These are phyloP conservation scores for Fraxinus pennsylvanica DNA, from an alignment of 257 asterid species.

Conservation along the genomic window DNA sequence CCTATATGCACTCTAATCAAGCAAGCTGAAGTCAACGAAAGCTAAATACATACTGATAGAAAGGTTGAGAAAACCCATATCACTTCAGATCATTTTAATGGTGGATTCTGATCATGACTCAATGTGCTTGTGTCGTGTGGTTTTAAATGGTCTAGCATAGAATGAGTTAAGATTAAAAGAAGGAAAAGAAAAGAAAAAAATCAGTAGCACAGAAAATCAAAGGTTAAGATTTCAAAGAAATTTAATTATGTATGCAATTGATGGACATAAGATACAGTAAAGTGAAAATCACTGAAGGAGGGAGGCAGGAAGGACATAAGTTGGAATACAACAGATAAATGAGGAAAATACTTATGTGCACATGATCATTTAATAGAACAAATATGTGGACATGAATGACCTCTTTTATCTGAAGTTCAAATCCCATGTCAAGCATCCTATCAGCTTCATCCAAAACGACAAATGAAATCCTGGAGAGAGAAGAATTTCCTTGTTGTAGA, in stretches of 20 bases:
- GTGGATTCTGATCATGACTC: not conserved
- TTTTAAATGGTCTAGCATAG: not conserved
- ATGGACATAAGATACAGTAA: not conserved
- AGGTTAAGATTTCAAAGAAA: not conserved
- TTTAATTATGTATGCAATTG: not conserved
- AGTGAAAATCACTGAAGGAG: not conserved
- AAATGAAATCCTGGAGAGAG: constrained; percentile 66
- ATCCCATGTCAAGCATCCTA: constrained; percentile 96
- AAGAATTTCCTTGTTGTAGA: constrained; percentile 79
- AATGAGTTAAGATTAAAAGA: not conserved
- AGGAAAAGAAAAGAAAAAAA: not conserved
- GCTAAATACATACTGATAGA: not conserved
- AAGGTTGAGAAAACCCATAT: not conserved
- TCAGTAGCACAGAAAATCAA: not conserved
- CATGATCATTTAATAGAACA: not conserved
- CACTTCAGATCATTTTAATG: not conserved
- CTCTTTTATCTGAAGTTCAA: constrained; percentile 96
- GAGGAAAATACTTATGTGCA: constrained; percentile 1
- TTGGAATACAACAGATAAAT: not conserved
- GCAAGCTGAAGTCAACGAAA: not conserved
- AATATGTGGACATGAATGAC: constrained; percentile 28
- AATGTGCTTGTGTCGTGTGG: not conserved
- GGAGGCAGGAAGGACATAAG: constrained; percentile 11
- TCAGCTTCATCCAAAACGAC: constrained; percentile 91
- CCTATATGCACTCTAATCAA: not conserved